Conservation (phyloP, 1,284 basidiomycete species). For the Fomitopsis pinicola region DNA sequence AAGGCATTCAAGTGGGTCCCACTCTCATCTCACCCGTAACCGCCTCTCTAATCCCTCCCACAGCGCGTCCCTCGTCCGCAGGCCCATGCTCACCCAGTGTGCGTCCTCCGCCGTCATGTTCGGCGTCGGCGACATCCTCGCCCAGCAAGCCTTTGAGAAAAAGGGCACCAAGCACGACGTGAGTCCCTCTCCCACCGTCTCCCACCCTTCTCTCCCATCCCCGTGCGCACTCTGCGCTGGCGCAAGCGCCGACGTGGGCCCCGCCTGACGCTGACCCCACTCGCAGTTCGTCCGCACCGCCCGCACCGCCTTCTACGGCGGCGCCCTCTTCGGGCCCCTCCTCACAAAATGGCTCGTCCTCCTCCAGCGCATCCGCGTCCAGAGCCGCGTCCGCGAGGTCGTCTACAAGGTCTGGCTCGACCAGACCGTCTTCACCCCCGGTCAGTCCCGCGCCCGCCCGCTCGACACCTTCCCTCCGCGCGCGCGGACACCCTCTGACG, state of each 20-base stretch:
- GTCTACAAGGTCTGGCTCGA: conserved; percentile 70
- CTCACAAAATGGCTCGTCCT: conserved; percentile 71
- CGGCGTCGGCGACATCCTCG: conserved; percentile 76
- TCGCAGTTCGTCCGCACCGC: conserved; percentile 64
- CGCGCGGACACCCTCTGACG: background rate
- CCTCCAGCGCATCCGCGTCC: conserved; percentile 59
- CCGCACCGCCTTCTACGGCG: conserved; percentile 72
- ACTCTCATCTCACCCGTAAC: background rate
- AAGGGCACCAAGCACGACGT: conserved; percentile 69
- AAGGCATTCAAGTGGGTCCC: conserved; percentile 49
- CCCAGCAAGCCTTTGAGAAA: conserved; percentile 77
- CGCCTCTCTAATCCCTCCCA: background rate
- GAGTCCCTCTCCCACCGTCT: conserved; percentile 16
- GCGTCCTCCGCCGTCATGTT: conserved; percentile 67
- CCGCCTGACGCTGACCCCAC: background rate
- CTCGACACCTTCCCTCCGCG: background rate
- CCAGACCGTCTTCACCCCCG: conserved; percentile 67
- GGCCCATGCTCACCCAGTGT: conserved; percentile 65
- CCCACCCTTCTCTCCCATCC: too few species aligned
- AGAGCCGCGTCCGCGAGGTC: conserved; percentile 50
- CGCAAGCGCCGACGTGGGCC: background rate
- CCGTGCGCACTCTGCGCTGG: background rate
- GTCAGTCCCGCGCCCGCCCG: conserved; percentile 27
- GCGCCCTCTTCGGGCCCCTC: conserved; percentile 65
- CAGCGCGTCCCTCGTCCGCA: conserved; percentile 57